These are phyloP conservation scores for Ailanthus altissimus DNA, from an alignment of 345 rosid genomes.

Conservation along the genomic window DNA sequence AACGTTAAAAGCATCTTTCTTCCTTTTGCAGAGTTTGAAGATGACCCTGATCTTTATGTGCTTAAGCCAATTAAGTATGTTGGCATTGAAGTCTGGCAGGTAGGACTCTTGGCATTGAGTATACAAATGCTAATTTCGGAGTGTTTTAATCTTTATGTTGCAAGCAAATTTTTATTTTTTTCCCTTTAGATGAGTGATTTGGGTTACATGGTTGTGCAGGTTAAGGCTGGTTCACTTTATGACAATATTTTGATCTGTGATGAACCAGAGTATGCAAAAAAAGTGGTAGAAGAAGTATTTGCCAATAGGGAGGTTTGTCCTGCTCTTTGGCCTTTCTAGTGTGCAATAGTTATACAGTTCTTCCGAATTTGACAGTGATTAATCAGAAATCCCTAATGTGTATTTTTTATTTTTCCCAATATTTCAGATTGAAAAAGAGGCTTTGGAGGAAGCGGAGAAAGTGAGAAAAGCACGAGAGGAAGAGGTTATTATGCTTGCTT, in stretches of 20 bases:
- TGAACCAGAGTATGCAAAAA: constrained; percentile 51
- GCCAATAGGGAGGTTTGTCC: constrained; percentile 45
- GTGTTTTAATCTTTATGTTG: background rate
- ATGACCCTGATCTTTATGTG: constrained; percentile 56
- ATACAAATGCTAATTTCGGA: background rate
- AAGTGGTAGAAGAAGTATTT: constrained; percentile 41
- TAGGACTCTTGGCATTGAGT: background rate
- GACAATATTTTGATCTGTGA: constrained; percentile 49
- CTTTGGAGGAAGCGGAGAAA: constrained; percentile 49
- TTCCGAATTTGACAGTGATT: background rate
- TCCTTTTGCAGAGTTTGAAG: constrained; percentile 45
- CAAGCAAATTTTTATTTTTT: background rate
- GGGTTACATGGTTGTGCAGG: constrained; percentile 30
- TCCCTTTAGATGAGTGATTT: background rate
- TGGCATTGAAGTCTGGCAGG: constrained; percentile 63
- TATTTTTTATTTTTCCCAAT: background rate
- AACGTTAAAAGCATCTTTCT: background rate
- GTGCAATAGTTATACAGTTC: background rate
- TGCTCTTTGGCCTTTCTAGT: background rate
- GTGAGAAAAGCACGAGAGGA: constrained; percentile 44
- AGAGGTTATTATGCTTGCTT: constrained; percentile 35
- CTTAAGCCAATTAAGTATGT: constrained; percentile 50
- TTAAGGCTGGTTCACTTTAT: constrained; percentile 49
- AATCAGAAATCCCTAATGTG: too few relatives aligned
- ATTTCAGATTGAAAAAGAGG: constrained; percentile 50